Evolutionary conservation across 208 protist genomes (phyloP).

Genomic region (Tritrichomonas musculus): DNA sequence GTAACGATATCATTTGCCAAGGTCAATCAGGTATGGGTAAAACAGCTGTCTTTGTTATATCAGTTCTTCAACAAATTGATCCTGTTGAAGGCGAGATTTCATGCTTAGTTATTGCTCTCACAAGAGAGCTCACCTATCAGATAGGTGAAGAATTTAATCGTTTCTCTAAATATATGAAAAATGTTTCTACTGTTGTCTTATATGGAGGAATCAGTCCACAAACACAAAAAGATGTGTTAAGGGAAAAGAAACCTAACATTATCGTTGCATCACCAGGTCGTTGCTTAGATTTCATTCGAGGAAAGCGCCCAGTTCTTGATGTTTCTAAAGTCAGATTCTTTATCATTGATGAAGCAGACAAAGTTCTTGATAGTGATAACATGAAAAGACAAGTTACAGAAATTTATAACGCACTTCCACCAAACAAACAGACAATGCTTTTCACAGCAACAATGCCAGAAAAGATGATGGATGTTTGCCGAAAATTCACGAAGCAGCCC

Average conservation of each 20-base stretch:
- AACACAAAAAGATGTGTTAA: conserved; percentile 57
- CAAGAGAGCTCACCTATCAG: conserved; percentile 97
- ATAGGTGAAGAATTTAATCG: conserved; percentile 93
- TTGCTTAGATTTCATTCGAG: conserved; percentile 74
- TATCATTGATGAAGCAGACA: conserved; percentile 98
- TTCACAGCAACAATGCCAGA: conserved; percentile 97
- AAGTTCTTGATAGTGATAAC: conserved; percentile 68
- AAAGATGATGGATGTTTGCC: conserved; percentile 78
- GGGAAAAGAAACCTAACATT: conserved; percentile 77
- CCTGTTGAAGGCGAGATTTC: conserved; percentile 66
- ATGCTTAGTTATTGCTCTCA: conserved; percentile 80
- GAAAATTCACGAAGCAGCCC: conserved; percentile 89
- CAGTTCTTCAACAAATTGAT: conserved; percentile 89
- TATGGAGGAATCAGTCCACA: conserved; percentile 86
- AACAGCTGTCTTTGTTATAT: conserved; percentile 98
- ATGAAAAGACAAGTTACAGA: conserved; percentile 90
- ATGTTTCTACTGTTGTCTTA: conserved; percentile 80
- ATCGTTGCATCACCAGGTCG: conserved; percentile 94
- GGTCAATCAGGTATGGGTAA: conserved; percentile 98
- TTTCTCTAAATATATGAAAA: conserved; percentile 76
- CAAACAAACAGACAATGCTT: conserved; percentile 96
- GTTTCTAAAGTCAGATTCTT: conserved; percentile 89
- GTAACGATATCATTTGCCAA: conserved; percentile 94
- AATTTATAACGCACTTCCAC: conserved; percentile 88
- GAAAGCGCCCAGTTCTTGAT: conserved; percentile 68